Evolutionary conservation across 2,329 filamentous ascomycete genomes (phyloP), one percentile per base, ranked within the genome.

Genomic region (Pseudogymnoascus sp.): DNA sequence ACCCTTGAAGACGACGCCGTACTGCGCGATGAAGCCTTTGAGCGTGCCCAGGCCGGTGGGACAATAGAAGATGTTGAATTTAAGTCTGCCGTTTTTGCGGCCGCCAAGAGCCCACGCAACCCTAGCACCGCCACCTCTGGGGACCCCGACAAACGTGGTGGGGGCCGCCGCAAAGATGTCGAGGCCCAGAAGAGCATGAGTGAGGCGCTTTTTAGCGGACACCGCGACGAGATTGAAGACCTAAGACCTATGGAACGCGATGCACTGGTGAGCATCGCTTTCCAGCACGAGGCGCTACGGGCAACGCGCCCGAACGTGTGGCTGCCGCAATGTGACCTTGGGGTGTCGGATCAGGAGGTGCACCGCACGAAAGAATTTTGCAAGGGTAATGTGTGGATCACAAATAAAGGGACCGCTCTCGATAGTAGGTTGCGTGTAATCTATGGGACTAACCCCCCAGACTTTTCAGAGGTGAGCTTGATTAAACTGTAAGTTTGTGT

Each of bases 1-100:
- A 97, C 92, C 0, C 84, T 96, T 60, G 94, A 99, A 71, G 94
- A 97, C 64, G 92, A 96, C 69, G 94, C 94, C 2, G 89, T 94
- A 0, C 76, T 89, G n/a, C 86, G 92, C 5, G 94, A 99, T 66
- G 84, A 92, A 68, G 89, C 88, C 38, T 99, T 97, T 70, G 86
- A 90, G 66, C 80, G 86, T 55, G 86, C 86, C 3, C 90, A 95
- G 70, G 84, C 86, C 61, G 78, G 78, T 19, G 85, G 87, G 7
- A 81, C 92, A 61, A 85, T 86, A 0, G 71, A 89, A 9, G 77
- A 79, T 0, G 75, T 80, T 0, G 79, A 81, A 2, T 79, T 80
- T 3, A 76, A 79, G 3, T 39, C 37, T 39, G 37, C 37, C 8
- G 18, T 19, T 19, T 18, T 18, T 21, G 3, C 23, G 23, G 56